Evolutionary conservation across 345 rosid genomes (phyloP).

Genomic region (Brassica juncea): DNA sequence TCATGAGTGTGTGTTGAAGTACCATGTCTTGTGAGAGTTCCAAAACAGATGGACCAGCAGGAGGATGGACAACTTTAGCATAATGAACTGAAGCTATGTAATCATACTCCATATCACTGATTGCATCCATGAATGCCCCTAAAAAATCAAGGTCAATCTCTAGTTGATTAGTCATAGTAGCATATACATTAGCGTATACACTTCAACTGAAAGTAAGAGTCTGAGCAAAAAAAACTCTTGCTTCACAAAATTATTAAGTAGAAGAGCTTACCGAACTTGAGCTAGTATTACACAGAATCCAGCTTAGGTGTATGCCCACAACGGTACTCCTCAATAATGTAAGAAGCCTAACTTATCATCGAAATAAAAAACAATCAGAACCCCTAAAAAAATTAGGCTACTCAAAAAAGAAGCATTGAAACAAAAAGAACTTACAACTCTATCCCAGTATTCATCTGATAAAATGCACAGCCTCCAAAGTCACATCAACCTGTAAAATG

Average conservation of each 20-base stretch:
- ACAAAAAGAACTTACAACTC: slow-evolving; percentile 58
- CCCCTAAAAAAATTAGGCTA: neutral
- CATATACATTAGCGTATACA: slow-evolving; percentile 1
- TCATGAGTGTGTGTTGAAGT: no score
- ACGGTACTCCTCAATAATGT: slow-evolving; percentile 79
- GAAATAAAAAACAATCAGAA: slow-evolving; percentile 9
- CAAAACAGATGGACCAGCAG: no score
- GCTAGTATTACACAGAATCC: slow-evolving; percentile 85
- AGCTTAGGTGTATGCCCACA: slow-evolving; percentile 91
- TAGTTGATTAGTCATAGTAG: neutral
- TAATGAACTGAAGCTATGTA: slow-evolving; percentile 87
- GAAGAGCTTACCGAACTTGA: slow-evolving; percentile 69
- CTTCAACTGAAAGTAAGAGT: neutral
- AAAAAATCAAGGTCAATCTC: slow-evolving; percentile 14
- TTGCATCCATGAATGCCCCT: slow-evolving; percentile 94
- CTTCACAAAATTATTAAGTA: no score
- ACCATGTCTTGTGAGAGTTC: no score
- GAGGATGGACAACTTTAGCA: slow-evolving; percentile 74
- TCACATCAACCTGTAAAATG: slow-evolving; percentile 64
- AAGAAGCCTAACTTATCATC: slow-evolving; percentile 56
- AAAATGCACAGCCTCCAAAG: slow-evolving; percentile 87
- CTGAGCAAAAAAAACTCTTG: neutral
- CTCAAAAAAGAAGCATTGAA: neutral
- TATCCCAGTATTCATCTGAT: slow-evolving; percentile 88
- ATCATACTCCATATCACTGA: slow-evolving; percentile 62